Evolutionary conservation across 116 monocot genomes (phyloP).

Genomic region (Posidonia oceanica): DNA sequence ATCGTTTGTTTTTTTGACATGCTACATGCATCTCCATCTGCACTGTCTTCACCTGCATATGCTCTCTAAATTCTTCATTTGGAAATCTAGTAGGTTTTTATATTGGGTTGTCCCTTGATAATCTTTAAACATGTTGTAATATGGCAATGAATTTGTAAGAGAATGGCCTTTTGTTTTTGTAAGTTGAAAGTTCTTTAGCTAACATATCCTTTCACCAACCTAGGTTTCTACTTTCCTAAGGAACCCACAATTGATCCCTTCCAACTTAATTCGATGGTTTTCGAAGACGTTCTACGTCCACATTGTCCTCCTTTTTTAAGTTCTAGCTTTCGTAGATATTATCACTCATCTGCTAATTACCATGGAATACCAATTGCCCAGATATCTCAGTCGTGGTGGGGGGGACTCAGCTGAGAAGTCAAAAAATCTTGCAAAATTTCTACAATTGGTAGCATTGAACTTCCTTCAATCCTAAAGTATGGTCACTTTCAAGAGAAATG

Average conservation of each 20-base stretch:
- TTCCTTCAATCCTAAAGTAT: not conserved
- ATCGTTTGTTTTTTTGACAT: too few relatives aligned
- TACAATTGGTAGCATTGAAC: conserved; percentile 42
- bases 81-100: too few relatives aligned
- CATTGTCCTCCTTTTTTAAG: not conserved
- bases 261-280: not conserved
- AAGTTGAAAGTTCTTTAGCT: too few relatives aligned
- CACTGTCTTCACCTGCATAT: too few relatives aligned
- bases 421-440: conserved; percentile 44
- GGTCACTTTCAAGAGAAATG: not conserved
- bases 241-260: not conserved
- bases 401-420: conserved; percentile 13
- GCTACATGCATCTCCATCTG: too few relatives aligned
- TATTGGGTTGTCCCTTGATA: too few relatives aligned
- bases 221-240: too few relatives aligned
- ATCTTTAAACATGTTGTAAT: too few relatives aligned
- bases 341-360: not conserved
- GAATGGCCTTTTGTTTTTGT: too few relatives aligned
- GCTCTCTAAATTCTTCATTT: too few relatives aligned
- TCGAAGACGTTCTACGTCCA: not conserved
- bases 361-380: conserved; percentile 10
- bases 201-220: too few relatives aligned
- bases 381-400: conserved; percentile 52
- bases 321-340: not conserved
- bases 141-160: too few relatives aligned